phyloP scores from a whole-genome alignment of 345 rosid genomes.

The Acer yangbiense region DNA sequence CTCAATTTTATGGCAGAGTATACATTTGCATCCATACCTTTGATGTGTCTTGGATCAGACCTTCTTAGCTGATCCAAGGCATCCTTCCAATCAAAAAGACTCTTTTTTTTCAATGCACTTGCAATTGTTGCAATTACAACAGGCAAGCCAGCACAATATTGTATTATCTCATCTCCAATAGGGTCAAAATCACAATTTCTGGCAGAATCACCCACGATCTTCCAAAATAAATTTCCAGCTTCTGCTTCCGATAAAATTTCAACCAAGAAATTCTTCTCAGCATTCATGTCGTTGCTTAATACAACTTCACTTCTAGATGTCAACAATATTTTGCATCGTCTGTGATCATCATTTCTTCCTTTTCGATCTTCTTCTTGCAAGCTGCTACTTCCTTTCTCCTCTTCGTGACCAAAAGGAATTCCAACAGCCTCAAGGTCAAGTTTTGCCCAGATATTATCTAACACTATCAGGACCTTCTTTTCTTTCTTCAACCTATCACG shows the following conservation, averaged over 20 bases:
- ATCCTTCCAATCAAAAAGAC: neutral
- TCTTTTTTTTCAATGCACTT: slow-evolving; percentile 5
- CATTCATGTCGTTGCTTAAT: slow-evolving; percentile 11
- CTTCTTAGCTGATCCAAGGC: neutral
- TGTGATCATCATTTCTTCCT: no score
- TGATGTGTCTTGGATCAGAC: neutral
- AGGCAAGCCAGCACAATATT: slow-evolving; percentile 28
- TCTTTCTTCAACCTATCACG: no score
- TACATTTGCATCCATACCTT: neutral
- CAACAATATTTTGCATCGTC: no score
- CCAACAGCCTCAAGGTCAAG: no score
- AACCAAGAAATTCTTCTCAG: neutral
- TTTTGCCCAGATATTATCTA: no score
- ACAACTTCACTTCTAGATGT: slow-evolving; percentile 16
- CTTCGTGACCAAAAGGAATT: no score
- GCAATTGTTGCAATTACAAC: slow-evolving; percentile 18
- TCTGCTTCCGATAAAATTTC: neutral
- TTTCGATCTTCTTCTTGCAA: no score
- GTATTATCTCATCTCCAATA: neutral
- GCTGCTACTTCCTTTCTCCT: no score
- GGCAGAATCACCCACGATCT: neutral
- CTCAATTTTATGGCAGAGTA: neutral
- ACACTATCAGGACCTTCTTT: no score
- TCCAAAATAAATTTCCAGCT: slow-evolving; percentile 17
- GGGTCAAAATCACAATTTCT: neutral